Conservation (phyloP, 257 asterid species). For the Penstemon barbatus region DNA sequence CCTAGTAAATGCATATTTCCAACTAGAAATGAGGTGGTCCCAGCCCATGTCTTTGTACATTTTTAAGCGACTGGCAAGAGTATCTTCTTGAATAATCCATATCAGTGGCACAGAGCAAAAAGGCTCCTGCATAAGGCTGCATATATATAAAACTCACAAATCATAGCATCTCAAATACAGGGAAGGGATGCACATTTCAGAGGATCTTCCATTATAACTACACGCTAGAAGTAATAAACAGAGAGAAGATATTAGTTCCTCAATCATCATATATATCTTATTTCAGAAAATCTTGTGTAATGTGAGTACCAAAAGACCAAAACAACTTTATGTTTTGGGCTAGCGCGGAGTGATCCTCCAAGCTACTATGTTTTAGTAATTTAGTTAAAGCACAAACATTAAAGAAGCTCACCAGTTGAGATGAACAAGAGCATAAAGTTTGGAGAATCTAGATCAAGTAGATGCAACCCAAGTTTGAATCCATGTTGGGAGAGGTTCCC, state of each 20-base stretch:
- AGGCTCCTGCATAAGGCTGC: slow-evolving; percentile 99
- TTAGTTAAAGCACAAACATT: not conserved
- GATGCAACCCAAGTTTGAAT: not conserved
- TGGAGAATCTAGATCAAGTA: not conserved
- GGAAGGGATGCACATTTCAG: slow-evolving; percentile 9
- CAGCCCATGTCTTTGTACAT: slow-evolving; percentile 62
- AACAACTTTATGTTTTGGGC: not conserved
- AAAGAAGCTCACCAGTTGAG: slow-evolving; percentile 14
- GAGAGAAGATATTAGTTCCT: slow-evolving; percentile 1
- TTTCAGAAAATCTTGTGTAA: slow-evolving; percentile 5
- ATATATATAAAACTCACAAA: slow-evolving; percentile 79
- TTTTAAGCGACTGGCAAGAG: slow-evolving; percentile 77
- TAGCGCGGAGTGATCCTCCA: not conserved
- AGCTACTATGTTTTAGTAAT: not conserved
- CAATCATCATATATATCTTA: slow-evolving; percentile 2
- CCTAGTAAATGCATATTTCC: slow-evolving; percentile 73
- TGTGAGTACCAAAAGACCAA: slow-evolving; percentile 13
- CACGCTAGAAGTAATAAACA: slow-evolving; percentile 4
- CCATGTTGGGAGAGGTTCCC: too few relatives aligned
- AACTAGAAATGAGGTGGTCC: slow-evolving; percentile 72
- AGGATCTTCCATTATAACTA: slow-evolving; percentile 17
- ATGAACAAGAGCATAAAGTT: slow-evolving; percentile 15
- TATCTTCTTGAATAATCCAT: slow-evolving; percentile 94
- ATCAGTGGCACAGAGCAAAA: slow-evolving; percentile 95
- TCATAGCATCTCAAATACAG: slow-evolving; percentile 46